Evolutionary conservation across 352 stramenopile species (phyloP).

Genomic region (Pythium guiyangense): DNA sequence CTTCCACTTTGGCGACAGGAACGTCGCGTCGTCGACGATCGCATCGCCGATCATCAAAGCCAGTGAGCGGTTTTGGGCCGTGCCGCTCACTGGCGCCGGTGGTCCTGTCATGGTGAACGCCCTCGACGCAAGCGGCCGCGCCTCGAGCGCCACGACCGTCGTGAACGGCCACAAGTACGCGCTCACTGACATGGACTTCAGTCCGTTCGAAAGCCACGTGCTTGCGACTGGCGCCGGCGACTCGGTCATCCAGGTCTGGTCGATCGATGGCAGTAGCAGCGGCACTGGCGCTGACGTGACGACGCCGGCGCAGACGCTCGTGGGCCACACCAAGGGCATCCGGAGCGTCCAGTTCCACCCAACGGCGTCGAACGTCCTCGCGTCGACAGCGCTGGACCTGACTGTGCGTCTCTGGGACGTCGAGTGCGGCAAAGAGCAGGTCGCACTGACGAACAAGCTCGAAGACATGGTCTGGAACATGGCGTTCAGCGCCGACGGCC

Average conservation of each 20-base stretch:
- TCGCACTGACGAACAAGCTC: slow-evolving; percentile 43
- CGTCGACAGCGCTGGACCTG: slow-evolving; percentile 49
- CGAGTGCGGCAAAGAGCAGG: slow-evolving; percentile 37
- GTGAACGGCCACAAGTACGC: slow-evolving; percentile 65
- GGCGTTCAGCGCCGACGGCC: slow-evolving; percentile 58
- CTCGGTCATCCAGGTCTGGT: slow-evolving; percentile 60
- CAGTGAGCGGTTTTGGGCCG: slow-evolving; percentile 54
- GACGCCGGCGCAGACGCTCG: slow-evolving; percentile 23
- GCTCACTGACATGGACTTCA: slow-evolving; percentile 65
- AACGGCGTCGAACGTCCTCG: slow-evolving; percentile 52
- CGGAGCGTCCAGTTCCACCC: slow-evolving; percentile 67
- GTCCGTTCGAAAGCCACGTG: slow-evolving; percentile 41
- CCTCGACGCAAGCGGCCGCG: slow-evolving; percentile 40
- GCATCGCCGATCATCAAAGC: slow-evolving; percentile 44
- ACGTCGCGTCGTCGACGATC: slow-evolving; percentile 31
- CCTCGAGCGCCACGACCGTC: slow-evolving; percentile 26
- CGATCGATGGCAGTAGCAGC: no score
- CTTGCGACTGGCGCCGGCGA: slow-evolving; percentile 62
- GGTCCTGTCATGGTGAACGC: slow-evolving; percentile 61
- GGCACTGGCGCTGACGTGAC: slow-evolving; percentile 5
- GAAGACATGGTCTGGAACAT: slow-evolving; percentile 78
- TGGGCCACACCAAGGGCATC: slow-evolving; percentile 47
- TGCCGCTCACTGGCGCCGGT: slow-evolving; percentile 48
- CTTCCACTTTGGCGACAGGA: slow-evolving; percentile 49
- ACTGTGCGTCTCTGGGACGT: slow-evolving; percentile 78